A percentile compares a stretch with the other conserved stretches of the same genome.
Evolutionary conservation across 148 eudicot species (phyloP).

Genomic region (Mesembryanthemum crystallinum): DNA sequence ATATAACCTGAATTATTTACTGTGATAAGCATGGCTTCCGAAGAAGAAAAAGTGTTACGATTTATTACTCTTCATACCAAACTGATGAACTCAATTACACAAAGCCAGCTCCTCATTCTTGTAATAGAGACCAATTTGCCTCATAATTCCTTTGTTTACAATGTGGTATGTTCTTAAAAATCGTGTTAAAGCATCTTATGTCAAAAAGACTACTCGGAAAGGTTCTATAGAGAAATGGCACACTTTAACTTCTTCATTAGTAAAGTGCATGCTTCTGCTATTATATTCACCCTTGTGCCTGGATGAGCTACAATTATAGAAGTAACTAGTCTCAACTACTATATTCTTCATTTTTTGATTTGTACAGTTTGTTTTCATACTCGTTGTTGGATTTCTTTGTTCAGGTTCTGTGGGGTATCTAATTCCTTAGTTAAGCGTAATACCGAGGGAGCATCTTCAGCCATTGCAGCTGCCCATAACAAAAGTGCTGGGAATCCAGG

Average conservation of each 20-base stretch:
- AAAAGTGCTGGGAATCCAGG: slow-evolving; percentile 38
- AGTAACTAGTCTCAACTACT: not conserved
- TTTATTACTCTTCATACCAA: too few species aligned
- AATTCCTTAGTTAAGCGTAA: slow-evolving; percentile 72
- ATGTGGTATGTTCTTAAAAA: not conserved
- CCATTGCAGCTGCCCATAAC: slow-evolving; percentile 34
- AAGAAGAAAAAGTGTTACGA: too few species aligned
- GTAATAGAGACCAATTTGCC: not conserved
- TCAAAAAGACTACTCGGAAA: not conserved
- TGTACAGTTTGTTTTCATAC: not conserved
- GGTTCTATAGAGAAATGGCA: not conserved
- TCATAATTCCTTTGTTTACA: not conserved
- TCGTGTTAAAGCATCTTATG: not conserved
- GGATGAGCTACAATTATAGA: not conserved
- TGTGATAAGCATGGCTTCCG: not conserved
- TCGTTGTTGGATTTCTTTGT: not conserved
- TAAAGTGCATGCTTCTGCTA: not conserved
- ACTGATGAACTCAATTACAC: too few species aligned
- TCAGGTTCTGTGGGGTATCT: slow-evolving; percentile 84
- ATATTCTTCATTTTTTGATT: not conserved
- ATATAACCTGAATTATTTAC: not conserved
- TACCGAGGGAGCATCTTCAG: slow-evolving; percentile 39
- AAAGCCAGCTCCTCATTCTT: not conserved
- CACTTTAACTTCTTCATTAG: not conserved
- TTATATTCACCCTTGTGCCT: not conserved